Percentiles rank a stretch among this genome's conserved stretches.
These are phyloP conservation scores for Grammothele lineata DNA, from an alignment of 768 basidiomycete genomes.

Conservation along the genomic window DNA sequence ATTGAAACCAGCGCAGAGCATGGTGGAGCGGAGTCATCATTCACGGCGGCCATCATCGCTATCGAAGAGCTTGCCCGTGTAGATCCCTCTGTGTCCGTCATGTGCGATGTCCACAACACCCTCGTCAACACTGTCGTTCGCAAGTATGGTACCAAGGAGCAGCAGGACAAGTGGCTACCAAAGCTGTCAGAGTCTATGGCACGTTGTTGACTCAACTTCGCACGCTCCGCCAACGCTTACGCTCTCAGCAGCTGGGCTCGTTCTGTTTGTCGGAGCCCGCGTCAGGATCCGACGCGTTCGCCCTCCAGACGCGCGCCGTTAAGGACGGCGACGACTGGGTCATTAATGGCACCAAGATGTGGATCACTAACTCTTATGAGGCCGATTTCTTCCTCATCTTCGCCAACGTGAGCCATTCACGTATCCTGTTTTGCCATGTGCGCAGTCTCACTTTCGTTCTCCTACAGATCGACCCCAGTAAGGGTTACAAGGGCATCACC, in stretches of 20 bases:
- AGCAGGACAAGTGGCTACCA: constrained; percentile 88
- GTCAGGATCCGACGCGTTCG: constrained; percentile 97
- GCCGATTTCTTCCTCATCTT: constrained; percentile 93
- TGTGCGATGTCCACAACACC: constrained; percentile 98
- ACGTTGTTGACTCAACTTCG: background rate
- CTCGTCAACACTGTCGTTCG: constrained; percentile 94
- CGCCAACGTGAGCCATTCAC: constrained; percentile 73
- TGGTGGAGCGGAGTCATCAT: constrained; percentile 86
- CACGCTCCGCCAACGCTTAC: background rate
- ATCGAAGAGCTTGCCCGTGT: constrained; percentile 97
- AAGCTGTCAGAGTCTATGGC: constrained; percentile 77
- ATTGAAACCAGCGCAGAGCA: constrained; percentile 86
- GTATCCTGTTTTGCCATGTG: too few species aligned
- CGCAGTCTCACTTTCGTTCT: background rate
- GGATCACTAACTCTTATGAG: constrained; percentile 95
- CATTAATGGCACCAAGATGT: constrained; percentile 98
- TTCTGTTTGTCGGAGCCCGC: constrained; percentile 93
- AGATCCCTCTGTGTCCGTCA: constrained; percentile 93
- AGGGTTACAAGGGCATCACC: constrained; percentile 99
- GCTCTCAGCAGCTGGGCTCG: constrained; percentile 69
- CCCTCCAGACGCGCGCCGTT: constrained; percentile 87
- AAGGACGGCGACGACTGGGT: constrained; percentile 84
- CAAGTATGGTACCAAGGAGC: constrained; percentile 77
- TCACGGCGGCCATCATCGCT: constrained; percentile 92
- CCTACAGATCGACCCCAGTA: constrained; percentile 70